Evolutionary conservation across 1,139 yeast genomes (phyloP).

Genomic region (Trichomonascaceae sp.): DNA sequence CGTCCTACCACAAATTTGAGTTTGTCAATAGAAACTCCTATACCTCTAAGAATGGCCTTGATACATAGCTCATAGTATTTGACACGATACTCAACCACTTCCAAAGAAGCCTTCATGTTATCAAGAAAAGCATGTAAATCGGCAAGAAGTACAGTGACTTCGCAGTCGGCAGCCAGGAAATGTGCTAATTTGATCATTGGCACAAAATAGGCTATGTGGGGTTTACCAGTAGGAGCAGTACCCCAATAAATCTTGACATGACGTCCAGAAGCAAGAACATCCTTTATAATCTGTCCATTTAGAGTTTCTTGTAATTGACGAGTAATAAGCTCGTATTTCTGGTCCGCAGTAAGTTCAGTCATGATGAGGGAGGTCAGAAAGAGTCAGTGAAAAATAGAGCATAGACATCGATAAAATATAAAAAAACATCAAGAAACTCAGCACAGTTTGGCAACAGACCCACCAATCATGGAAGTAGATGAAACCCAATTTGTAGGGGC

Average conservation of each 20-base stretch:
- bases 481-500: slow-evolving; percentile 2
- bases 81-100: slow-evolving; percentile 83
- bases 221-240: slow-evolving; percentile 92
- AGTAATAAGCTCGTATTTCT: slow-evolving; percentile 72
- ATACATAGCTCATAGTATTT: slow-evolving; percentile 78
- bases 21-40: slow-evolving; percentile 87
- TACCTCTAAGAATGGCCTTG: slow-evolving; percentile 75
- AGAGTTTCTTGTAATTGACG: slow-evolving; percentile 87
- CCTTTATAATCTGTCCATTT: slow-evolving; percentile 80
- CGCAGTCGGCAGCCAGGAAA: slow-evolving; percentile 92
- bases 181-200: slow-evolving; percentile 97
- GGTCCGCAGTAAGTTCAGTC: slow-evolving; percentile 40
- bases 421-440: too few species aligned
- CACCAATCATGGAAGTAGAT: not conserved
- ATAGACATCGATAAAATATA: not conserved
- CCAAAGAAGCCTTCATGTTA: slow-evolving; percentile 97
- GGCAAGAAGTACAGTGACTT: slow-evolving; percentile 88
- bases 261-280: slow-evolving; percentile 74
- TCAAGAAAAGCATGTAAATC: slow-evolving; percentile 96
- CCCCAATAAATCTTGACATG: slow-evolving; percentile 95
- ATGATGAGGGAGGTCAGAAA: not conserved
- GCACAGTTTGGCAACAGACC: not conserved
- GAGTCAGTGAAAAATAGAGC: slow-evolving; percentile 3
- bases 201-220: slow-evolving; percentile 98
- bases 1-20: slow-evolving; percentile 82